Percentiles rank a stretch among this genome's conserved stretches.
Conservation (phyloP, 108 stramenopile genomes). For the Tribonema minus region DNA sequence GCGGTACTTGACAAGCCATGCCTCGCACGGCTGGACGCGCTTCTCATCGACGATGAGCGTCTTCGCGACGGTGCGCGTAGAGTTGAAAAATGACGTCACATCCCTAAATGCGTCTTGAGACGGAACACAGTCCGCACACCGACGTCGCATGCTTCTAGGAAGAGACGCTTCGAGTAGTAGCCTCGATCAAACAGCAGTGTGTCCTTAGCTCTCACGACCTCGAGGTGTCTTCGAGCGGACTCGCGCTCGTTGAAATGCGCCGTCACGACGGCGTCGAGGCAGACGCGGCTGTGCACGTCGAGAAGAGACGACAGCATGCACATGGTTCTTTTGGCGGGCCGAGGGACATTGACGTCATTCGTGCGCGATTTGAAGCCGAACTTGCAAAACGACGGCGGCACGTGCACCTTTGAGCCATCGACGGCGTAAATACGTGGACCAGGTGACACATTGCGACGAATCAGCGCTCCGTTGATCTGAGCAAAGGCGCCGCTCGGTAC, state of each 20-base stretch:
- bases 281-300: background rate
- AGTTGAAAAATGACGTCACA: background rate
- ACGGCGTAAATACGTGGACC: background rate
- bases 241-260: background rate
- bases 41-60: background rate
- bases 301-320: background rate
- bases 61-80: background rate
- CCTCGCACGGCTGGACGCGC: background rate
- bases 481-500: no score
- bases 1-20: background rate
- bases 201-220: background rate
- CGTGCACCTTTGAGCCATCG: background rate
- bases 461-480: no score
- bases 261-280: background rate
- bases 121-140: background rate
- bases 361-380: background rate
- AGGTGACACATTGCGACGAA: no score
- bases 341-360: background rate
- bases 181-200: background rate
- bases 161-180: background rate
- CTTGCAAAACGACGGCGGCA: background rate
- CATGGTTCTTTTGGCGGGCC: background rate
- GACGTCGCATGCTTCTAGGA: background rate
- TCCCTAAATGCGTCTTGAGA: background rate
- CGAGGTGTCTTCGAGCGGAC: background rate